Evolutionary conservation across 208 protist genomes (phyloP), one percentile per base, ranked within the genome.

Genomic region (Leishmania aethiopica): DNA sequence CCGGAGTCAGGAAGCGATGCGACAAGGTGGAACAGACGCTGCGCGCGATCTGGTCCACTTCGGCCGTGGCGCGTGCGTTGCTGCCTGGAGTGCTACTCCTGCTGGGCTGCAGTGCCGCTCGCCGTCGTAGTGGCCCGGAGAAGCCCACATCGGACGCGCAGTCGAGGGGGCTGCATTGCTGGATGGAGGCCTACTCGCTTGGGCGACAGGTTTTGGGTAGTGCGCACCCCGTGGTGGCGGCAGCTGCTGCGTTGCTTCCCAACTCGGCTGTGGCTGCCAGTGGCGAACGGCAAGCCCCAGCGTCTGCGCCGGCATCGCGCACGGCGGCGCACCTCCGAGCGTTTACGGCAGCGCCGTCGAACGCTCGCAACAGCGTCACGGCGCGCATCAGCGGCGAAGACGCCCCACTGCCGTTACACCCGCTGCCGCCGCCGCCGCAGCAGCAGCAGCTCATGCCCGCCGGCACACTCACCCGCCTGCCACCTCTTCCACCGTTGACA

Each of bases 21-120:
- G 7, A 19, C 15, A 80, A 81, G 59, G 22, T 78, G 5, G 77
- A 81, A n/a, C n/a, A 60, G 40, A 11, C 35, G 53, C 82, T 86
- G 45, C 82, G 74, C 8, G 8, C 78, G 17, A 32, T 86, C 53
- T 51, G 22, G 53, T 32, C 82, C 6, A 76, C 47, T 1, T 70
- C 77, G 7, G 53, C 78, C 0, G 59, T 64, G 35, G 82, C 78
- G 62, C 82, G 64, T 0, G 51, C 74, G 60, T 32, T 86, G 73
- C 73, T 86, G 73, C 82, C 82, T n/a, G 82, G 82, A 25, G 78
- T 79, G 5, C 82, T 86, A 32, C 78, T 86, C 37, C 77, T 76
- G 60, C 37, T 59, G 10, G 78, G 82, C 62, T 35, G 70, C 42
- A 37, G 53, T 19, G 13, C 2, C 28, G 77, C 77, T n/a, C 4